Evolutionary conservation across 306 rosid genomes (phyloP), one percentile per base, ranked within the genome.

Genomic region (Corylus americana): DNA sequence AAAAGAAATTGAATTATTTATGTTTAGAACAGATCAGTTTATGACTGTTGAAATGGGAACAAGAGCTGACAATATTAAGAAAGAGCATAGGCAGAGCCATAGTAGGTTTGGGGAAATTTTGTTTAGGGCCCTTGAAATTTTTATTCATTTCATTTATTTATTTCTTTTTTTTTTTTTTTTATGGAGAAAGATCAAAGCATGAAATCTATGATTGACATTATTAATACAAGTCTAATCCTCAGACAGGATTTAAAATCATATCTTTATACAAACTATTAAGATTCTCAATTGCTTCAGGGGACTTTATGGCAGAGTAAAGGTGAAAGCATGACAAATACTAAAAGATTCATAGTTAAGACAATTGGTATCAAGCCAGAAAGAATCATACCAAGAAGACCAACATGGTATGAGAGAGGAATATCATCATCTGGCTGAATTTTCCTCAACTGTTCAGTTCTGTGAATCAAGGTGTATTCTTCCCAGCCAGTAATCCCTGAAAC

Each of bases 361-460:
- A 59, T 3, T 10, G 35, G 37, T 3, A 31, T 1, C 35, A 31
- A 31, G 35, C 76, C 22, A 73, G 71, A 79, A 9, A 44, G 75
- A 58, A 48, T 58, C 57, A 79, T 87, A 85, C 91, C 91, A 73
- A 88, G 91, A 80, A 88, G 91, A 22, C 91, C 91, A 77, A 88
- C 74, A 83, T 88, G 89, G 75, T 58, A 83, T 48, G 91, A 88
- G 3, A 83, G 87, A 73, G 91, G 91, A 70, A 88, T 71, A 39
- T 74, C 71, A 48, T 68, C 71, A 11, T 81, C 80, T 6, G 35
- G 82, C 77, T 51, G 45, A 73, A 88, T 57, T 78, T 85, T 88
- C 66, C 86, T 83, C 44, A 78, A 69, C 67, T 83, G 85, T 63
- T 74, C 62, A 35, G 63, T 75, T 42, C 13, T 77, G 54, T 57